These are phyloP conservation scores for Neofusicoccum sp. DNA, from an alignment of 2,329 filamentous ascomycete genomes.

Conservation along the genomic window DNA sequence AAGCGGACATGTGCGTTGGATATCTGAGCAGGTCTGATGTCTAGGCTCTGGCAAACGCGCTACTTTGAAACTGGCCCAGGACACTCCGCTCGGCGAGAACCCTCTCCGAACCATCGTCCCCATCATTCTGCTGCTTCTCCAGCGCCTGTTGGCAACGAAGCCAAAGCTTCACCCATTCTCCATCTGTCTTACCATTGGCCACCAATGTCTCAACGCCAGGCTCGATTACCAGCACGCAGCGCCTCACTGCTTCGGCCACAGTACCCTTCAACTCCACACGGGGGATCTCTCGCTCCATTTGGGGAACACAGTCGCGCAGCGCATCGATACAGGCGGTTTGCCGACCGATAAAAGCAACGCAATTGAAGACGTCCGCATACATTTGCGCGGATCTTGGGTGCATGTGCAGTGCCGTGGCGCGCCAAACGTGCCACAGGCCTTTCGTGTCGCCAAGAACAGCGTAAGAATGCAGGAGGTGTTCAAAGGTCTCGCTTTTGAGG, in stretches of 20 bases:
- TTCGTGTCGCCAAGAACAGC: slow-evolving; percentile 52
- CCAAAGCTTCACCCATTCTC: slow-evolving; percentile 14
- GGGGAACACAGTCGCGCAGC: slow-evolving; percentile 55
- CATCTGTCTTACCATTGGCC: neutral
- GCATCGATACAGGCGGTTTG: slow-evolving; percentile 47
- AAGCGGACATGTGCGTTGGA: no score
- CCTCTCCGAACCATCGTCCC: neutral
- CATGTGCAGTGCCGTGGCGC: slow-evolving; percentile 52
- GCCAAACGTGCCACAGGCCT: slow-evolving; percentile 62
- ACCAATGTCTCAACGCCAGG: slow-evolving; percentile 43
- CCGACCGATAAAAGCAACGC: slow-evolving; percentile 48
- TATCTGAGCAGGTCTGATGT: neutral
- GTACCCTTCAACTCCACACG: slow-evolving; percentile 46
- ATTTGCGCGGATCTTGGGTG: slow-evolving; percentile 50
- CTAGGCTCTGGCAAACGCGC: neutral
- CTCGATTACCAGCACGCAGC: slow-evolving; percentile 57
- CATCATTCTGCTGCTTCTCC: neutral
- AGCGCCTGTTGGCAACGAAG: neutral
- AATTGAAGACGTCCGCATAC: slow-evolving; percentile 55
- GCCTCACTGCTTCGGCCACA: slow-evolving; percentile 51
- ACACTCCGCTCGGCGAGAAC: neutral
- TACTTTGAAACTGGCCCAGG: neutral
- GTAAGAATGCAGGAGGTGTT: slow-evolving; percentile 40
- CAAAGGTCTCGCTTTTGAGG: slow-evolving; percentile 29
- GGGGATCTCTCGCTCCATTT: slow-evolving; percentile 58